Conservation (phyloP, 2,329 filamentous ascomycete species). For the Diaporthe ilicicola region DNA sequence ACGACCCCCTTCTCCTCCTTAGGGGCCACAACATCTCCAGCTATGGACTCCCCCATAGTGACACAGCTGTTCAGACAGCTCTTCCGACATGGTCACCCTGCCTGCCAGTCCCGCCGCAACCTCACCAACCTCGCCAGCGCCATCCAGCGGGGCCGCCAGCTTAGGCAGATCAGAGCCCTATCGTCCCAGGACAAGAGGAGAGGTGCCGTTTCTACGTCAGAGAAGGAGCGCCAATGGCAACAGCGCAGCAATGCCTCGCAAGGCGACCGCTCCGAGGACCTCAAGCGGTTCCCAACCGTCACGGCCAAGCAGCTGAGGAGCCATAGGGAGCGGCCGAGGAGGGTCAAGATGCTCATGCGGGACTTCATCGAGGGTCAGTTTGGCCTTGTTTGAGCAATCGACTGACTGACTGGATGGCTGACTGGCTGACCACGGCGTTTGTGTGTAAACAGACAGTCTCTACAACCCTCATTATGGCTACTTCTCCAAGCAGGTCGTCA, state of each 20-base stretch:
- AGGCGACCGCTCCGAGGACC: constrained; percentile 81
- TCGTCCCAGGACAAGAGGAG: constrained; percentile 36
- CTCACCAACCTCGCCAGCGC: constrained; percentile 47
- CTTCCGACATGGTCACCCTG: constrained; percentile 71
- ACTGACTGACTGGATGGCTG: neutral
- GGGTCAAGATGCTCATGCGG: constrained; percentile 95
- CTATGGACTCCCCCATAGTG: constrained; percentile 84
- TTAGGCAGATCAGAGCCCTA: constrained; percentile 43
- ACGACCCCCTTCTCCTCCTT: neutral
- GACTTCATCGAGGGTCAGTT: constrained; percentile 92
- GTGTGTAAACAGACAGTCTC: constrained; percentile 73
- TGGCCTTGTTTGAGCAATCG: neutral
- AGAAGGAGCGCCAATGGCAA: constrained; percentile 81
- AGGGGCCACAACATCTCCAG: neutral
- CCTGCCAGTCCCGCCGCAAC: constrained; percentile 64
- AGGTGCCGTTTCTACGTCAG: constrained; percentile 37
- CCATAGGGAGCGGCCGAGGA: constrained; percentile 78
- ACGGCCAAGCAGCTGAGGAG: constrained; percentile 80
- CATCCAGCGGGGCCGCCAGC: constrained; percentile 50
- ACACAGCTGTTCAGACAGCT: constrained; percentile 85
- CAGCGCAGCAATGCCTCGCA: constrained; percentile 81
- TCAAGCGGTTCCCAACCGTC: constrained; percentile 82
- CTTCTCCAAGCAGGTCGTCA: constrained; percentile 95
- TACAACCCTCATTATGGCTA: constrained; percentile 97
- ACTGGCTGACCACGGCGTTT: neutral